A percentile compares a stretch with the other conserved stretches of the same genome.
These are phyloP conservation scores for Nicotiana tabacum DNA, from an alignment of 257 asterid genomes.

Conservation along the genomic window DNA sequence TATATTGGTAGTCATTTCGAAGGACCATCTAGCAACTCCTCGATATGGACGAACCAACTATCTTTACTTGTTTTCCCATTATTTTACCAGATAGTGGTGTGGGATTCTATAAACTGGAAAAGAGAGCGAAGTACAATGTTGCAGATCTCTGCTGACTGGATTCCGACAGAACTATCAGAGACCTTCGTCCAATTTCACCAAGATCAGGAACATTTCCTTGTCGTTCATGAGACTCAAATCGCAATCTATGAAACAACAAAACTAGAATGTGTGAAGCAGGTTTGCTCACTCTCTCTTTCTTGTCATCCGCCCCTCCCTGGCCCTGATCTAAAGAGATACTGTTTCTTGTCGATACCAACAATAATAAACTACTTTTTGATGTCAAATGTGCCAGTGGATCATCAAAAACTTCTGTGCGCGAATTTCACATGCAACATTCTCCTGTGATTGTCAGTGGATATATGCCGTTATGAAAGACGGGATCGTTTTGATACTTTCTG, in stretches of 20 bases:
- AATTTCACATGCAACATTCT: constrained; percentile 55
- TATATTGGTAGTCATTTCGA: not conserved
- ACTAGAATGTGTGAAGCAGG: constrained; percentile 64
- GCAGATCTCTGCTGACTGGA: constrained; percentile 48
- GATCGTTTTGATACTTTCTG: constrained; percentile 46
- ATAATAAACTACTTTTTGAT: not conserved
- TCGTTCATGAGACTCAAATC: constrained; percentile 71
- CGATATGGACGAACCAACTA: not conserved
- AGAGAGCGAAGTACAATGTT: constrained; percentile 42
- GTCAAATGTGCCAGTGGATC: constrained; percentile 42
- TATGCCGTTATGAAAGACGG: constrained; percentile 65
- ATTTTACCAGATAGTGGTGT: constrained; percentile 46
- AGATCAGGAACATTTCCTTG: constrained; percentile 58
- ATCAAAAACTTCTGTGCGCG: constrained; percentile 56
- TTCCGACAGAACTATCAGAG: constrained; percentile 44
- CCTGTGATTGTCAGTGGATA: constrained; percentile 46
- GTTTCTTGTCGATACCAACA: not conserved
- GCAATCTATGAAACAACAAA: constrained; percentile 56
- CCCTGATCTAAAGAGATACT: not conserved
- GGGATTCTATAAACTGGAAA: constrained; percentile 64
- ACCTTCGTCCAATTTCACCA: constrained; percentile 48
- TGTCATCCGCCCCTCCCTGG: not conserved
- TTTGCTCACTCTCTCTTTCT: constrained; percentile 2
- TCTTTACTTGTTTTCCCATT: not conserved
- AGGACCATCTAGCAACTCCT: not conserved